phyloP scores from a whole-genome alignment of 1,139 yeast genomes.

The Sugiyamaella japonica region DNA sequence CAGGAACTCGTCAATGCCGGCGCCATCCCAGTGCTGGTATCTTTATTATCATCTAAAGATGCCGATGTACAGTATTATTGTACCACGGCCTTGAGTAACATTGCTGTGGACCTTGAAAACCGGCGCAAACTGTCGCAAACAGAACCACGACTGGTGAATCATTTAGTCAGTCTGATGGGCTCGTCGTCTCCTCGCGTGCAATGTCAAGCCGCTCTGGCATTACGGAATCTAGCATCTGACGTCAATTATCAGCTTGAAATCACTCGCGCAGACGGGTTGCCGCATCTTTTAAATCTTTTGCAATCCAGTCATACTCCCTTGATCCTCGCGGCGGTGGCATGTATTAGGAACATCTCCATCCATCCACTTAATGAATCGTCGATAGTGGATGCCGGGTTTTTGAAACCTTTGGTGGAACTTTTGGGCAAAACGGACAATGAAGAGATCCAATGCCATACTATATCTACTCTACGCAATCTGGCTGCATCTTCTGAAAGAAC shows the following conservation, averaged over 20 bases:
- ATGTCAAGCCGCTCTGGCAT: conserved; percentile 96
- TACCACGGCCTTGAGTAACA: conserved; percentile 94
- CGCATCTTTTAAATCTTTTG: conserved; percentile 82
- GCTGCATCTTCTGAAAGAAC: conserved; percentile 96
- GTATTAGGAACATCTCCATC: conserved; percentile 93
- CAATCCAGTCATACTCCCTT: conserved; percentile 91
- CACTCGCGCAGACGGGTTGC: conserved; percentile 92
- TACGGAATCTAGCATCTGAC: conserved; percentile 94
- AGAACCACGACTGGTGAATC: conserved; percentile 90
- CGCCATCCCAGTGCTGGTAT: conserved; percentile 93
- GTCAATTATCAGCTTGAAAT: conserved; percentile 89
- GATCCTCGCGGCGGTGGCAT: conserved; percentile 94
- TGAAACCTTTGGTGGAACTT: conserved; percentile 82
- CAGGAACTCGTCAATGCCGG: conserved; percentile 97
- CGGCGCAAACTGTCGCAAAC: conserved; percentile 86
- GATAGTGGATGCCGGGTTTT: conserved; percentile 93
- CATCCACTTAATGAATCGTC: conserved; percentile 95
- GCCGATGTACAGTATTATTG: conserved; percentile 98
- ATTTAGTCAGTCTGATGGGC: conserved; percentile 88
- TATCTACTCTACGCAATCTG: conserved; percentile 88
- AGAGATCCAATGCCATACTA: conserved; percentile 97
- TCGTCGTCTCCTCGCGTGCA: conserved; percentile 88
- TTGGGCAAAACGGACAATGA: conserved; percentile 86
- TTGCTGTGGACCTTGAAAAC: conserved; percentile 93
- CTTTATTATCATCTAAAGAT: conserved; percentile 82